Evolutionary conservation across 371 early-diverging fungal species (phyloP).

Genomic region (Mortierella sp.): DNA sequence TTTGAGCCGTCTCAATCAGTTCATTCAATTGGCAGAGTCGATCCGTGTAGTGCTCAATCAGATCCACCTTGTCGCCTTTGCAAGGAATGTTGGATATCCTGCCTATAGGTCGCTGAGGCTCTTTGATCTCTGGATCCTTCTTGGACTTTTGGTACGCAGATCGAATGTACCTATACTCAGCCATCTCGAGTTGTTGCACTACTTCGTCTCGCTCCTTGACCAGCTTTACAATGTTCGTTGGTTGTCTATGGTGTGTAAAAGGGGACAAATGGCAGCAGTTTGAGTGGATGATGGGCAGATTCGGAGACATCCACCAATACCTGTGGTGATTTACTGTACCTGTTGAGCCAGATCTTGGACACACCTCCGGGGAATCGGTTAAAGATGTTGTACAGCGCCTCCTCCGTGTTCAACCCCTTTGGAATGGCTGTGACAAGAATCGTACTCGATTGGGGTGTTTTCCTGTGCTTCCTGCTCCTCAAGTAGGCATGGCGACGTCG

Average conservation of each 20-base stretch:
- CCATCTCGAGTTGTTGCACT: constrained; percentile 55
- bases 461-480: constrained; percentile 65
- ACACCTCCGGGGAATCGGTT: constrained; percentile 83
- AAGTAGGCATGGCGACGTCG: constrained; percentile 73
- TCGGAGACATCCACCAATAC: neutral
- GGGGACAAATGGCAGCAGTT: neutral
- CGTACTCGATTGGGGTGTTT: constrained; percentile 71
- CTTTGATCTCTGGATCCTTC: constrained; percentile 15
- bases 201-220: constrained; percentile 67
- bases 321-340: constrained; percentile 44
- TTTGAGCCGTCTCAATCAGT: constrained; percentile 59
- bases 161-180: constrained; percentile 44
- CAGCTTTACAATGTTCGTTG: constrained; percentile 63
- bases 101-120: constrained; percentile 65
- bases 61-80: constrained; percentile 76
- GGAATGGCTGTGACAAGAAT: constrained; percentile 74
- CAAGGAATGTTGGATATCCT: constrained; percentile 60
- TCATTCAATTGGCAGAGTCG: constrained; percentile 66
- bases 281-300: neutral
- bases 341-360: constrained; percentile 75
- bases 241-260: constrained; percentile 31
- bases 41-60: constrained; percentile 67
- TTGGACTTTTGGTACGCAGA: constrained; percentile 32
- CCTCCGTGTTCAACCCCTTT: constrained; percentile 57
- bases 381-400: constrained; percentile 64